These are phyloP conservation scores for Oryza longistaminata DNA, from an alignment of 176 grass and related monocot genomes.

Conservation along the genomic window DNA sequence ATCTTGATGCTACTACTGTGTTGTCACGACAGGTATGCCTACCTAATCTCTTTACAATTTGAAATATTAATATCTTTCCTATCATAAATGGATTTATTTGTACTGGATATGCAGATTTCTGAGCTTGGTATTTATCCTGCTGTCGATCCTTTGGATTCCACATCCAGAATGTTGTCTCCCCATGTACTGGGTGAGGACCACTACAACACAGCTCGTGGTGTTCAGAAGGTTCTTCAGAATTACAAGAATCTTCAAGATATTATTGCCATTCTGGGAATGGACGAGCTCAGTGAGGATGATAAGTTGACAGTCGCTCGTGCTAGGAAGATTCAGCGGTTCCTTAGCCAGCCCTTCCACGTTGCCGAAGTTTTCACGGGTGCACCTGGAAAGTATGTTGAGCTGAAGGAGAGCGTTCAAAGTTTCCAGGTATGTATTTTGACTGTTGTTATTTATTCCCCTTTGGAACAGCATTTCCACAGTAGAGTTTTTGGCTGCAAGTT, in stretches of 20 bases:
- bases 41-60: background rate
- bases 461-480: background rate
- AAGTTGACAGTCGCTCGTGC: slow-evolving; percentile 89
- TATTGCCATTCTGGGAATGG: slow-evolving; percentile 99
- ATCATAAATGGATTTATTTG: slow-evolving; percentile 21
- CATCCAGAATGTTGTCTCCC: slow-evolving; percentile 95
- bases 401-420: slow-evolving; percentile 86
- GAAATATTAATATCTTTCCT: background rate
- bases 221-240: slow-evolving; percentile 99
- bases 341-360: slow-evolving; percentile 95
- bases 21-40: slow-evolving; percentile 77
- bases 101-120: slow-evolving; percentile 63
- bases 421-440: slow-evolving; percentile 71
- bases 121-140: slow-evolving; percentile 97
- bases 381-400: slow-evolving; percentile 87
- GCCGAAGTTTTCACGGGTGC: slow-evolving; percentile 98
- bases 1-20: slow-evolving; percentile 98
- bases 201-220: slow-evolving; percentile 97
- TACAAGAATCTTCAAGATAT: slow-evolving; percentile 99
- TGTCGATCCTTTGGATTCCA: slow-evolving; percentile 87
- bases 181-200: slow-evolving; percentile 86
- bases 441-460: background rate
- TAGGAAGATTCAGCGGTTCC: slow-evolving; percentile 97
- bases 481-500: background rate
- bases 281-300: slow-evolving; percentile 97